Conservation (phyloP, 1,284 basidiomycete genomes). For the Boletus mariae region DNA sequence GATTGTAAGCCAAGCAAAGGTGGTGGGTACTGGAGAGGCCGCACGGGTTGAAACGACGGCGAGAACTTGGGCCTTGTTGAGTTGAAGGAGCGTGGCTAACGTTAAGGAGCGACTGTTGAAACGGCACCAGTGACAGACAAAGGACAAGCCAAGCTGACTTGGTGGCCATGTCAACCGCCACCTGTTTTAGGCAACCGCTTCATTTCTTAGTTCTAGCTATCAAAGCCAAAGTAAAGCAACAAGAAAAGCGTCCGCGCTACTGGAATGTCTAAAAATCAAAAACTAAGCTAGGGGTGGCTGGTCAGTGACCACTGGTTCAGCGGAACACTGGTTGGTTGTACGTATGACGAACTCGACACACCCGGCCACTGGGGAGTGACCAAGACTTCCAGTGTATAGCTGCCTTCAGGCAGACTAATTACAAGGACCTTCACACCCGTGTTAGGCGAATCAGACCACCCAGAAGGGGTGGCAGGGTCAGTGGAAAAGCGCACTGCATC, state of each 20-base stretch:
- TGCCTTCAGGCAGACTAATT: slow-evolving; percentile 70
- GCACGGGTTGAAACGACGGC: neutral
- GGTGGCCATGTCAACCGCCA: slow-evolving; percentile 22
- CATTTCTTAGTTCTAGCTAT: slow-evolving; percentile 16
- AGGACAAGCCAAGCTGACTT: neutral
- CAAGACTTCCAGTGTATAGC: slow-evolving; percentile 72
- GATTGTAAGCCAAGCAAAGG: neutral
- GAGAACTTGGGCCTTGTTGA: neutral
- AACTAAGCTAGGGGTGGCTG: slow-evolving; percentile 48
- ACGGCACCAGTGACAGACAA: neutral
- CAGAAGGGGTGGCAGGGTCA: slow-evolving; percentile 60
- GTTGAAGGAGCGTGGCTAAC: slow-evolving; percentile 15
- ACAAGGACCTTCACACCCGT: slow-evolving; percentile 76
- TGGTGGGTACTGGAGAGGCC: neutral
- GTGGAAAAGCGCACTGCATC: slow-evolving; percentile 52
- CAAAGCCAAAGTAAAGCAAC: slow-evolving; percentile 7
- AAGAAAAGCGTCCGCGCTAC: neutral
- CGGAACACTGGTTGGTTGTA: slow-evolving; percentile 54
- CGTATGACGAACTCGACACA: slow-evolving; percentile 48
- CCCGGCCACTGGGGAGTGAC: slow-evolving; percentile 85
- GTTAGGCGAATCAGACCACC: slow-evolving; percentile 68
- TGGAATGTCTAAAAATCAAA: neutral
- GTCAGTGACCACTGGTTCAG: slow-evolving; percentile 59
- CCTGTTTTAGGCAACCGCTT: slow-evolving; percentile 13
- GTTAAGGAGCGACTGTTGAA: slow-evolving; percentile 17